phyloP scores from a whole-genome alignment of 108 stramenopile genomes.

The Asterionellopsis glacialis region DNA sequence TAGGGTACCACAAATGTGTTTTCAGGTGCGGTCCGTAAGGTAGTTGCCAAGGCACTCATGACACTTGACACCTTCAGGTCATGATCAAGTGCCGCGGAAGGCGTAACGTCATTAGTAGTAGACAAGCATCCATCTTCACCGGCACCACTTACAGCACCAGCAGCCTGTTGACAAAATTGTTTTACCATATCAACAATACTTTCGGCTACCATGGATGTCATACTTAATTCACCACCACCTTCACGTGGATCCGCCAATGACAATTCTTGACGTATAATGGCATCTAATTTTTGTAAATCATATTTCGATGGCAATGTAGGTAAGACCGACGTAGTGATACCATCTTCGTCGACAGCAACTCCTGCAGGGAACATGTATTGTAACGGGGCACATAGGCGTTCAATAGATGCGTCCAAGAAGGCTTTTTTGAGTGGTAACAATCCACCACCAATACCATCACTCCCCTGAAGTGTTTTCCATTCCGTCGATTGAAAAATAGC shows the following conservation, averaged over 20 bases:
- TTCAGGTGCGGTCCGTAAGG: constrained; percentile 61
- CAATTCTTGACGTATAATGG: constrained; percentile 73
- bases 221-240: constrained; percentile 78
- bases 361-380: constrained; percentile 81
- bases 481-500: constrained; percentile 67
- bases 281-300: constrained; percentile 77
- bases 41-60: constrained; percentile 39
- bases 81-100: constrained; percentile 66
- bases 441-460: constrained; percentile 21
- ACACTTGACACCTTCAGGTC: constrained; percentile 73
- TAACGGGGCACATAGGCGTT: constrained; percentile 66
- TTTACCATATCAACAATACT: constrained; percentile 59
- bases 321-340: constrained; percentile 50
- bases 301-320: constrained; percentile 71
- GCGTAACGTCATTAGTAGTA: constrained; percentile 27
- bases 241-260: constrained; percentile 76
- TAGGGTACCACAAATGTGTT: constrained; percentile 83
- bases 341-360: constrained; percentile 67
- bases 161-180: constrained; percentile 65
- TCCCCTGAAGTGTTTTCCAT: constrained; percentile 63
- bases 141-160: constrained; percentile 54
- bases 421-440: constrained; percentile 61
- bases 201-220: constrained; percentile 74
- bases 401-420: constrained; percentile 59
- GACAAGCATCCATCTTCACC: constrained; percentile 48